Evolutionary conservation across 2,329 filamentous ascomycete species (phyloP).

Genomic region (Plectosphaerella sp.): DNA sequence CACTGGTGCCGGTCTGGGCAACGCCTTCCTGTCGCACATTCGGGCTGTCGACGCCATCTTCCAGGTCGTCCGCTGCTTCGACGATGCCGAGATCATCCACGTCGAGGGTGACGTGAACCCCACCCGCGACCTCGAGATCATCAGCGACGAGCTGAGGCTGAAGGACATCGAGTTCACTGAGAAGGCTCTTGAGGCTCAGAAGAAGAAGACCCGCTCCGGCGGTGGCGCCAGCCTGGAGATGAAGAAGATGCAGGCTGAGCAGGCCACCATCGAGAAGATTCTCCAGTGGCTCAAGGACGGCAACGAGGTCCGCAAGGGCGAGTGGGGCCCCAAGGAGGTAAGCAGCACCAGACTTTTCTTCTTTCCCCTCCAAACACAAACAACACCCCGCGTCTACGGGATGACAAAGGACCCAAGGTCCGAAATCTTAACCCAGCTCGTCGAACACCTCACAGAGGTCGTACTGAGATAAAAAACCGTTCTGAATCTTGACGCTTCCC

Average conservation of each 20-base stretch:
- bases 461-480: constrained; percentile 72
- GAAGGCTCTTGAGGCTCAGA: constrained; percentile 86
- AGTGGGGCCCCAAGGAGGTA: constrained; percentile 95
- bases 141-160: constrained; percentile 90
- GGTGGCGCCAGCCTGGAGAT: constrained; percentile 86
- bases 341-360: constrained; percentile 27
- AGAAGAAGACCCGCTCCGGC: constrained; percentile 92
- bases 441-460: constrained; percentile 85
- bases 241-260: constrained; percentile 95
- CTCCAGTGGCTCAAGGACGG: constrained; percentile 77
- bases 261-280: constrained; percentile 89
- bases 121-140: constrained; percentile 89
- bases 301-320: constrained; percentile 89
- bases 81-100: constrained; percentile 99
- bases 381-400: constrained; percentile 47
- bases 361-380: neutral
- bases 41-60: constrained; percentile 97
- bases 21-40: constrained; percentile 97
- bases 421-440: constrained; percentile 99
- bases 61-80: constrained; percentile 94
- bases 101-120: constrained; percentile 98
- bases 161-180: constrained; percentile 99
- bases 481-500: constrained; percentile 4
- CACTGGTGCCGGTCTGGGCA: constrained; percentile 94
- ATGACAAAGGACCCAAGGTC: constrained; percentile 97